Evolutionary conservation across 2,329 filamentous ascomycete genomes (phyloP).

Genomic region (Aspergillus oerlinghausenensis): DNA sequence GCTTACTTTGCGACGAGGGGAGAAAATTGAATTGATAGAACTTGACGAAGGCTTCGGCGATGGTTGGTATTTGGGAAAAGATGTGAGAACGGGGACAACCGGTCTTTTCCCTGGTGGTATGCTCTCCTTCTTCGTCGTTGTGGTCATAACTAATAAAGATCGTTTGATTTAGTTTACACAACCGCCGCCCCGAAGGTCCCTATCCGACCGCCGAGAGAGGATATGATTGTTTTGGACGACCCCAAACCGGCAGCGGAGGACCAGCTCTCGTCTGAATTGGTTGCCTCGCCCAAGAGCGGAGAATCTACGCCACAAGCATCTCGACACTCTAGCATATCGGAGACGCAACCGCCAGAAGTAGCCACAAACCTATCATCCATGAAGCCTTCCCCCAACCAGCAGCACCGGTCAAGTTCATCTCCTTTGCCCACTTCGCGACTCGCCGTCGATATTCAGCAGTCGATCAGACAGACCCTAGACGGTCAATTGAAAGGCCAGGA

Average conservation of each 20-base stretch:
- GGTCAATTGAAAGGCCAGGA: slow-evolving; percentile 52
- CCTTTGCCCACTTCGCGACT: slow-evolving; percentile 33
- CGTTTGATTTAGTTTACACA: slow-evolving; percentile 21
- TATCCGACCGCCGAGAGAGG: slow-evolving; percentile 16
- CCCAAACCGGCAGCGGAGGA: slow-evolving; percentile 11
- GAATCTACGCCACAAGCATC: slow-evolving; percentile 40
- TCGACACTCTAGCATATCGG: slow-evolving; percentile 32
- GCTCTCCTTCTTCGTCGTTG: not conserved
- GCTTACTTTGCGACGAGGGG: slow-evolving; percentile 75
- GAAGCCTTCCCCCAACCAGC: slow-evolving; percentile 19
- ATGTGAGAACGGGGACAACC: slow-evolving; percentile 37
- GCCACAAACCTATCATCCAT: slow-evolving; percentile 14
- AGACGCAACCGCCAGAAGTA: slow-evolving; percentile 20
- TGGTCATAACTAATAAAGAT: slow-evolving; percentile 1
- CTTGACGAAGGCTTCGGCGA: slow-evolving; percentile 64
- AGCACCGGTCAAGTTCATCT: slow-evolving; percentile 32
- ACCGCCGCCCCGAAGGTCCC: slow-evolving; percentile 21
- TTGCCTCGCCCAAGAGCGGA: slow-evolving; percentile 26
- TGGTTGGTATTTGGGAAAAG: slow-evolving; percentile 59
- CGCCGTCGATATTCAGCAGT: slow-evolving; percentile 38
- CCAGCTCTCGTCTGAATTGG: slow-evolving; percentile 14
- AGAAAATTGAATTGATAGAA: slow-evolving; percentile 60
- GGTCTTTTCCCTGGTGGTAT: slow-evolving; percentile 48
- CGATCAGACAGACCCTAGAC: slow-evolving; percentile 44
- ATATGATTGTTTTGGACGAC: slow-evolving; percentile 10